phyloP scores from a whole-genome alignment of 2,329 filamentous ascomycete genomes.

The Neocucurbitaria cava region DNA sequence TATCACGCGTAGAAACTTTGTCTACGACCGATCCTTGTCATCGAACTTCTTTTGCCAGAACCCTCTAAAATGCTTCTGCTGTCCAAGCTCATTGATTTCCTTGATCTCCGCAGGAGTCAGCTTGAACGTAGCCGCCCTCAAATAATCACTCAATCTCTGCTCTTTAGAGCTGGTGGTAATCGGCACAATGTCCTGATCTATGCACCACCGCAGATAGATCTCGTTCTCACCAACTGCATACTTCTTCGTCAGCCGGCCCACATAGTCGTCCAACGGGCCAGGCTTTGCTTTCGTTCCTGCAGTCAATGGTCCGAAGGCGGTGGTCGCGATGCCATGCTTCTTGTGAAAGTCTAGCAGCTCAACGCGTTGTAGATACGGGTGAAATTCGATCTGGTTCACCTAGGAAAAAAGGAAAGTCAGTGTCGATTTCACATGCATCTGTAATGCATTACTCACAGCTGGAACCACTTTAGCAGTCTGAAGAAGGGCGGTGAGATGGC shows the following conservation, averaged over 20 bases:
- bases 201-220: slow-evolving; percentile 65
- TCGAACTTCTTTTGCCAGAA: slow-evolving; percentile 66
- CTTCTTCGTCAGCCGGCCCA: slow-evolving; percentile 63
- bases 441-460: slow-evolving; percentile 37
- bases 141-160: slow-evolving; percentile 64
- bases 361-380: slow-evolving; percentile 70
- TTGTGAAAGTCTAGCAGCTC: slow-evolving; percentile 63
- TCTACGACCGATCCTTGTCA: slow-evolving; percentile 58
- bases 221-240: slow-evolving; percentile 66
- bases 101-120: slow-evolving; percentile 65
- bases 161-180: slow-evolving; percentile 69
- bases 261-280: slow-evolving; percentile 62
- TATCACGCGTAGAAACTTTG: not conserved
- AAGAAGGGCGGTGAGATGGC: slow-evolving; percentile 62
- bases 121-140: slow-evolving; percentile 63
- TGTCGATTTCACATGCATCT: too few relatives aligned
- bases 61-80: slow-evolving; percentile 66
- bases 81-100: slow-evolving; percentile 57
- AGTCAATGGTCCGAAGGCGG: slow-evolving; percentile 56
- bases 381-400: slow-evolving; percentile 73
- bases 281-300: slow-evolving; percentile 62
- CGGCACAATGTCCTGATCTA: slow-evolving; percentile 65
- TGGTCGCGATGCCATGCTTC: slow-evolving; percentile 56
- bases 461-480: slow-evolving; percentile 63
- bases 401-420: too few relatives aligned